Base-by-base conservation (phyloP, 2,329 filamentous ascomycete genomes). In the Xylaria sp. region DNA sequence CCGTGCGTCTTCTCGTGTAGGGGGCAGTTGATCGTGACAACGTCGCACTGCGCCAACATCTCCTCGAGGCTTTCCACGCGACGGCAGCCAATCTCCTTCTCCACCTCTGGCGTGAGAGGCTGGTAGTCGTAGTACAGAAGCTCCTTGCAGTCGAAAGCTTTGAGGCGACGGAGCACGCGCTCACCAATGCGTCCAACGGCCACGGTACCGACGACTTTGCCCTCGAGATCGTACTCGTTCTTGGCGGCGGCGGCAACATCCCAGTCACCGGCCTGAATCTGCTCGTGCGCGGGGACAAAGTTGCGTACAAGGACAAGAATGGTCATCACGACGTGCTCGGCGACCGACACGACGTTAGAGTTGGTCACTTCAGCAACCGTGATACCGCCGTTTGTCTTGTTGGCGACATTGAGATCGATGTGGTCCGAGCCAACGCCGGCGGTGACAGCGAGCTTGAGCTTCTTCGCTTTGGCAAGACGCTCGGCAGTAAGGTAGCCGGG, bases 101-200 rank as follows among this genome's bases (percentile, higher is more conserved):
- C 92, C 71, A 86, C 82, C 81, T 96, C 92, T 62, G 91, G 73
- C 62, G 79, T 83, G 66, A 99, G 83, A 55, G 93, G 92, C 84
- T 99, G 94, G 89, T 99, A 99, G 82, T 99, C 94, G 76, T 90
- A 97, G 90, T 99, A 99, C 66, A 97, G 86, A 54, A 99, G 86
- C 84, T 97, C 93, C 88, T 96, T 96, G 91, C 94, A 99, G 83
- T 96, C 93, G 74, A 99, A 99, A 68, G 92, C 82, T 87, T 95
- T 96, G 72, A 99, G 88, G 68, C 94, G 88, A 77, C 93, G 90
- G 70, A 99, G 86, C 60, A 99, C 94, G 79, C 94, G 92, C 87
- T 97, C 92, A 72, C 94, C 94, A 71, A 99, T 99, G 75, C 94
- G 91, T 76, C 94, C 94, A 64, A 97, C 92, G 72, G 90, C 94